Conservation (phyloP, 2,329 filamentous ascomycete genomes). For the Fusarium poae region DNA sequence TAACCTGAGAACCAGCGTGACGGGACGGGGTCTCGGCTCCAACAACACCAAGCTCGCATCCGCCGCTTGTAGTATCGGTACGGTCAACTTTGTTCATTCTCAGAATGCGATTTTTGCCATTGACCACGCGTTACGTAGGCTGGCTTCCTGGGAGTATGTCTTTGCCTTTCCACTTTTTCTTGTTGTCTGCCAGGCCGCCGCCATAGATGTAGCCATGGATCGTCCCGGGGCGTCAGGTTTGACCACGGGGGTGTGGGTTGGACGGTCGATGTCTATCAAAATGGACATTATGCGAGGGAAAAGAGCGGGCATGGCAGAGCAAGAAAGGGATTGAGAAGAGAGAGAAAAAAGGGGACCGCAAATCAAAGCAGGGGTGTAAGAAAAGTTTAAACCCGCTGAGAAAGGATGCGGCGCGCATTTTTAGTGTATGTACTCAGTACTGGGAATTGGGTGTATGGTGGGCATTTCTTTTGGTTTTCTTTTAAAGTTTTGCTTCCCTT, state of each 20-base stretch:
- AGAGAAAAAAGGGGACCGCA: conserved; percentile 25
- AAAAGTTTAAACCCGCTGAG: conserved; percentile 25
- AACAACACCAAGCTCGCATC: conserved; percentile 41
- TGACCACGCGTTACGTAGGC: conserved; percentile 35
- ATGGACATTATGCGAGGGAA: conserved; percentile 19
- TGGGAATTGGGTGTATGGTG: conserved; percentile 28
- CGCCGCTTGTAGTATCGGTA: conserved; percentile 40
- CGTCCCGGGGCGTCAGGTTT: conserved; percentile 24
- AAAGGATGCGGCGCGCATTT: conserved; percentile 9
- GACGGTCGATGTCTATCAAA: conserved; percentile 15
- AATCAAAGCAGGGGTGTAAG: conserved; percentile 27
- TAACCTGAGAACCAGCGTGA: conserved; percentile 37
- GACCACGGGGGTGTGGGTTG: conserved; percentile 25
- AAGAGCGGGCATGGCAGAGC: conserved; percentile 5
- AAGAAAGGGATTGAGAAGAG: conserved; percentile 7
- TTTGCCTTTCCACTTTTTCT: conserved; percentile 21
- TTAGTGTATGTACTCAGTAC: conserved; percentile 36
- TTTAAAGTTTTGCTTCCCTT: conserved; percentile 40
- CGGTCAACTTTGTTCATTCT: conserved; percentile 23
- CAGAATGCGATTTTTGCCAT: conserved; percentile 26
- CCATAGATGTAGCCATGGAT: conserved; percentile 35
- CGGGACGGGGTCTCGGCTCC: conserved; percentile 40
- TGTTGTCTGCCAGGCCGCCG: conserved; percentile 25
- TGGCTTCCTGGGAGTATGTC: conserved; percentile 20
- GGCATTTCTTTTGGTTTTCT: conserved; percentile 35